phyloP scores from a whole-genome alignment of 352 stramenopile genomes.

The Phytophthora foliorum region DNA sequence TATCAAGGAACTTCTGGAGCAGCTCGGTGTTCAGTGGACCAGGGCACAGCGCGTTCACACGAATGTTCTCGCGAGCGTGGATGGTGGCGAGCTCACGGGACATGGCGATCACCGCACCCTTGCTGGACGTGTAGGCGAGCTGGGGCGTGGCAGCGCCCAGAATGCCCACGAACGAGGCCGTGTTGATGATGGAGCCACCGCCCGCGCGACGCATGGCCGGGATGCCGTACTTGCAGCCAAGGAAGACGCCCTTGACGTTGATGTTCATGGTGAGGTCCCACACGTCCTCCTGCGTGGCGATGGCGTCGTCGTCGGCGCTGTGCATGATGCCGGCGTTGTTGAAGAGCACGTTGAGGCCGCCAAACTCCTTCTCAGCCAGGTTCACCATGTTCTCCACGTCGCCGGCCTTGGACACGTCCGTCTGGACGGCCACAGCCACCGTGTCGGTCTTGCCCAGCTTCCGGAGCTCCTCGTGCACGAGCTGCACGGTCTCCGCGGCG shows the following conservation, averaged over 20 bases:
- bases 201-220: conserved; percentile 81
- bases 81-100: conserved; percentile 88
- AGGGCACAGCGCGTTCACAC: conserved; percentile 89
- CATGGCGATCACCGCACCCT: conserved; percentile 90
- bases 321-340: conserved; percentile 93
- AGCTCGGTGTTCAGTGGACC: conserved; percentile 89
- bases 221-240: conserved; percentile 90
- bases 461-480: conserved; percentile 75
- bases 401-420: conserved; percentile 78
- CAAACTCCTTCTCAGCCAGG: conserved; percentile 84
- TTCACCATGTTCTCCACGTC: conserved; percentile 85
- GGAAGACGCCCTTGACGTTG: conserved; percentile 92
- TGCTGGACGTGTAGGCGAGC: conserved; percentile 91
- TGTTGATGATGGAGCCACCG: conserved; percentile 91
- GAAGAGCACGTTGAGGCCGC: conserved; percentile 82
- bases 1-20: conserved; percentile 90
- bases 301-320: conserved; percentile 80
- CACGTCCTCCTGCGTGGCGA: conserved; percentile 79
- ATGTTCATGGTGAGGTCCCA: conserved; percentile 91
- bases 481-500: conserved; percentile 65
- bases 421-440: conserved; percentile 65
- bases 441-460: conserved; percentile 64
- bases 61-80: conserved; percentile 90
- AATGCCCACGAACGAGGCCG: conserved; percentile 87
- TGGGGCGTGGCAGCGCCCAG: conserved; percentile 86